Conservation (phyloP, 2,329 filamentous ascomycete genomes). For the Dothistroma pini region DNA sequence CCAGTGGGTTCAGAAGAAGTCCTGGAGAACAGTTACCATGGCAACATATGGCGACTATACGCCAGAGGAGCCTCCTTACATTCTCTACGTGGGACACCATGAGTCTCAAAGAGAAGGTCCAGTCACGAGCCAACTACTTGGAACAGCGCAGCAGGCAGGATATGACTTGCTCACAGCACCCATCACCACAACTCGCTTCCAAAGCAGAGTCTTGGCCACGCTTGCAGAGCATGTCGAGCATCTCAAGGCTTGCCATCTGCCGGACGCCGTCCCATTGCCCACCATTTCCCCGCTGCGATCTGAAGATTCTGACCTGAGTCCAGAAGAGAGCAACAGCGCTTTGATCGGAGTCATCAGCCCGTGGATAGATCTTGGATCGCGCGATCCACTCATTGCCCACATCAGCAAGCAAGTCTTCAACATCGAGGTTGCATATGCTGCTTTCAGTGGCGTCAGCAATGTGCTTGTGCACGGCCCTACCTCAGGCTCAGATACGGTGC, state of each 20-base stretch:
- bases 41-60: constrained; percentile 6
- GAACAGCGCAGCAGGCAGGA: constrained; percentile 58
- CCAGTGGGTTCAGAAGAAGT: background rate
- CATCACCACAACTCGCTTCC: constrained; percentile 72
- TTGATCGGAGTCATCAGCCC: constrained; percentile 77
- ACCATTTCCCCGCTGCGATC: constrained; percentile 65
- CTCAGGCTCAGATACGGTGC: constrained; percentile 51
- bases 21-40: background rate
- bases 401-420: constrained; percentile 87
- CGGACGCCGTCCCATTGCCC: constrained; percentile 42
- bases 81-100: constrained; percentile 72
- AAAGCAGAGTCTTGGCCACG: constrained; percentile 61
- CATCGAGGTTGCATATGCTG: constrained; percentile 88
- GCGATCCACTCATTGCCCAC: constrained; percentile 76
- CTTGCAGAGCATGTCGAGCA: constrained; percentile 54
- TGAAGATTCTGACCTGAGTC: constrained; percentile 71
- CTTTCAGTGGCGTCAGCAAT: constrained; percentile 86
- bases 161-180: constrained; percentile 76
- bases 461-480: constrained; percentile 74
- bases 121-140: constrained; percentile 57
- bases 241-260: constrained; percentile 40
- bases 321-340: constrained; percentile 65
- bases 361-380: constrained; percentile 87
- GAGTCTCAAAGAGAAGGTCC: constrained; percentile 54
- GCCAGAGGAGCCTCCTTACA: constrained; percentile 39